Percentiles rank a stretch among this genome's conserved stretches.
Conservation (phyloP, 2,329 filamentous ascomycete genomes). For the Fusarium torreyae region DNA sequence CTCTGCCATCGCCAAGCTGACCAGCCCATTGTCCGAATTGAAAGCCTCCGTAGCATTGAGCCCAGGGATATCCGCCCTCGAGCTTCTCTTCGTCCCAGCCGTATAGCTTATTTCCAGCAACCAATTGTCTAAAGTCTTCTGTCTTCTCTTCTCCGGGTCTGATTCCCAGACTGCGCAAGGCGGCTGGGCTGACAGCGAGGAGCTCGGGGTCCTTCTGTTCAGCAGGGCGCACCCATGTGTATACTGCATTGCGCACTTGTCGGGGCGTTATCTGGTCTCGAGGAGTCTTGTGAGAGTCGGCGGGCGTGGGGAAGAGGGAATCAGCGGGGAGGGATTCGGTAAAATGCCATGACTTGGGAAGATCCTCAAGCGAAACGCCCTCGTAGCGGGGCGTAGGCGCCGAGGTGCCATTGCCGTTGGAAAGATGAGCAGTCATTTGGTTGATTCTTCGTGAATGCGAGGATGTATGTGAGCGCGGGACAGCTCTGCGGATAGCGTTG, state of each 20-base stretch:
- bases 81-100: slow-evolving; percentile 79
- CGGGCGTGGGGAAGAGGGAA: slow-evolving; percentile 82
- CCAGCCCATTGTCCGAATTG: slow-evolving; percentile 92
- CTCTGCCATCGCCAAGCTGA: slow-evolving; percentile 93
- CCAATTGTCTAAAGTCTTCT: slow-evolving; percentile 81
- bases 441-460: slow-evolving; percentile 43
- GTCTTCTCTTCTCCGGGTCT: slow-evolving; percentile 76
- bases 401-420: slow-evolving; percentile 52
- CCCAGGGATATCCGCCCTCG: slow-evolving; percentile 92
- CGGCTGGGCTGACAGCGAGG: slow-evolving; percentile 83
- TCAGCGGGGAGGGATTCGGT: slow-evolving; percentile 82
- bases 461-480: slow-evolving; percentile 47
- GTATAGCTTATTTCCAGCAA: slow-evolving; percentile 86
- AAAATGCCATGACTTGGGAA: slow-evolving; percentile 77
- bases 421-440: slow-evolving; percentile 55
- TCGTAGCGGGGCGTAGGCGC: slow-evolving; percentile 31
- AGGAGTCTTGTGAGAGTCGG: slow-evolving; percentile 84
- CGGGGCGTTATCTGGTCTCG: slow-evolving; percentile 84
- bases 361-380: slow-evolving; percentile 64
- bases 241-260: slow-evolving; percentile 86
- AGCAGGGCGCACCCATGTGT: slow-evolving; percentile 91
- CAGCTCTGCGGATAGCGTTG: slow-evolving; percentile 52
- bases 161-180: slow-evolving; percentile 86
- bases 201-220: slow-evolving; percentile 80
- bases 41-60: slow-evolving; percentile 94